Percentiles rank a stretch among this genome's conserved stretches.
Conservation (phyloP, 192 early-diverging fungal genomes). For the Backusella macrospora region DNA sequence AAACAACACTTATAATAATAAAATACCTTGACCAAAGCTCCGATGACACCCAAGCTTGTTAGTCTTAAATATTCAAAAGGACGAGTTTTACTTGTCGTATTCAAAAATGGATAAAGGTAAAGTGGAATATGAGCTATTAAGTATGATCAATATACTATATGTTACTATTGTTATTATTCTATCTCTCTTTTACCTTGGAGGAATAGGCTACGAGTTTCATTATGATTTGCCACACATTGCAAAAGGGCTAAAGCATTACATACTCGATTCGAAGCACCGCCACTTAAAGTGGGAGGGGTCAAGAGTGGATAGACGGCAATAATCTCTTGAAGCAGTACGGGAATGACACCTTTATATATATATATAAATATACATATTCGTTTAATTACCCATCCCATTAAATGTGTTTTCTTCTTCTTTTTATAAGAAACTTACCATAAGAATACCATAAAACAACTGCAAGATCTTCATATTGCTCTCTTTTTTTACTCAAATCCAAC, state of each 20-base stretch:
- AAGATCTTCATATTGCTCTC: conserved; percentile 94
- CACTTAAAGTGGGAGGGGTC: conserved; percentile 85
- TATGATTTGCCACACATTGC: conserved; percentile 95
- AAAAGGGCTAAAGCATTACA: conserved; percentile 96
- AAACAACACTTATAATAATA: too few species aligned
- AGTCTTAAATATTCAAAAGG: conserved; percentile 96
- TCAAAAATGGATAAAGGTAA: conserved; percentile 97
- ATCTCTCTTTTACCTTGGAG: conserved; percentile 79
- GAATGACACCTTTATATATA: conserved; percentile 76
- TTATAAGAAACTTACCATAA: conserved; percentile 62
- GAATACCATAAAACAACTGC: conserved; percentile 97
- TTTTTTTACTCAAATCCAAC: conserved; percentile 89
- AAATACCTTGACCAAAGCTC: conserved; percentile 91
- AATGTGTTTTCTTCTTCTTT: background rate
- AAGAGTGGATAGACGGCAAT: conserved; percentile 91
- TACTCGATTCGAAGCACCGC: conserved; percentile 90
- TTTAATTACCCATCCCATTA: too few species aligned
- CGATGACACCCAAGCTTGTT: conserved; percentile 94
- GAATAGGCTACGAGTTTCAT: conserved; percentile 86
- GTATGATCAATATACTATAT: background rate
- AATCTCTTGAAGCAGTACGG: conserved; percentile 96
- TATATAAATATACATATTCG: background rate
- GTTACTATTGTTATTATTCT: too few species aligned
- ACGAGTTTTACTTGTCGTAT: conserved; percentile 91
- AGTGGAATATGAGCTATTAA: conserved; percentile 87